Evolutionary conservation across 225 moss, liverwort and hornwort species (phyloP).

Genomic region (Climacium dendroides): DNA sequence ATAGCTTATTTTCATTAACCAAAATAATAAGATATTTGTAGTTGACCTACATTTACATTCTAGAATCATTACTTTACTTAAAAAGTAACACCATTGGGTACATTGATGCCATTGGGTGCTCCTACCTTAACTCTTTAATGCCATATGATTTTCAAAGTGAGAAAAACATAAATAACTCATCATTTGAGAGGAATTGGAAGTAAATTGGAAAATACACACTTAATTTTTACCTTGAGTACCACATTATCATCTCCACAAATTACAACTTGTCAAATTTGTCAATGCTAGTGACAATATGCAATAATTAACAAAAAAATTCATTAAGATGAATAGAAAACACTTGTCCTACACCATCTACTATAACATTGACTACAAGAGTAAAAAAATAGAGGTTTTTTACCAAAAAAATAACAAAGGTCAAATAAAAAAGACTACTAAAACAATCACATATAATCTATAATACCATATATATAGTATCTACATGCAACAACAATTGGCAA

Average conservation of each 20-base stretch:
- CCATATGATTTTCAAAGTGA: too few relatives aligned
- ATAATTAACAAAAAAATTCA: background rate
- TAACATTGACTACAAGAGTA: background rate
- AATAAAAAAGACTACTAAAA: background rate
- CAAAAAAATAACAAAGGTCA: accelerated
- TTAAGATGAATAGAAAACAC: background rate
- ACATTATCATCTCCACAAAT: background rate
- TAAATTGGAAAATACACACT: background rate
- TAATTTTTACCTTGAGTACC: background rate
- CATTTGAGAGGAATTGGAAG: too few relatives aligned
- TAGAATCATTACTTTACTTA: too few relatives aligned
- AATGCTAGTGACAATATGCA: background rate
- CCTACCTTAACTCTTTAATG: too few relatives aligned
- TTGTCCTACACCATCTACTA: background rate
- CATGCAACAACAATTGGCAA: background rate
- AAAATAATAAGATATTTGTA: too few relatives aligned
- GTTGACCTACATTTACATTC: too few relatives aligned
- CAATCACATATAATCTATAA: background rate
- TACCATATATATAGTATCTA: background rate
- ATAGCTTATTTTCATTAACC: too few relatives aligned
- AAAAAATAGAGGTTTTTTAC: background rate
- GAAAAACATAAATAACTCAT: too few relatives aligned
- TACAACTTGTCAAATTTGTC: background rate
- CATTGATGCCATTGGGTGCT: too few relatives aligned
- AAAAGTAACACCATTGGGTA: too few relatives aligned